Conservation (phyloP, 1,284 basidiomycete species). For the Ceratobasidium sp. region DNA sequence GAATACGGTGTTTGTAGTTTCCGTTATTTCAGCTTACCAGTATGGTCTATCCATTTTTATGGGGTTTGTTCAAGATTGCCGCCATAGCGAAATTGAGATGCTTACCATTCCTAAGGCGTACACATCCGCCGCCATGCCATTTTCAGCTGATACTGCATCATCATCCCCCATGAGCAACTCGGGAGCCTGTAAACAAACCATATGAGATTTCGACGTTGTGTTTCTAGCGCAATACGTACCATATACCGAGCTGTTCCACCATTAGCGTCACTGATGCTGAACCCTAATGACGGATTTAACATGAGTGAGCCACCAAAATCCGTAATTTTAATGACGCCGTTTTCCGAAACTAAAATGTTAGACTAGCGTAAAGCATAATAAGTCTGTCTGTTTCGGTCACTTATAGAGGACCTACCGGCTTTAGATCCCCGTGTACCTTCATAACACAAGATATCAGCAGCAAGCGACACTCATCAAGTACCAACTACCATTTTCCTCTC, state of each 20-base stretch:
- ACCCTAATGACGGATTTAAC: neutral
- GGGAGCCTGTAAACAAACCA: neutral
- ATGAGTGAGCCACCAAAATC: neutral
- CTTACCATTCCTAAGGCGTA: slow-evolving; percentile 20
- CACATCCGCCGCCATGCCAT: neutral
- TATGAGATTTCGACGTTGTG: neutral
- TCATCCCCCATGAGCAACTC: neutral
- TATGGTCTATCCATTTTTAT: neutral
- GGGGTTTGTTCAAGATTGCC: neutral
- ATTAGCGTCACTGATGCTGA: neutral
- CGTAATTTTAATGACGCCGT: neutral
- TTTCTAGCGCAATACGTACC: neutral
- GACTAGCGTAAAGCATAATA: neutral
- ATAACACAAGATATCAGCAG: neutral
- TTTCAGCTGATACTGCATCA: neutral
- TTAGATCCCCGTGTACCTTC: slow-evolving; percentile 16
- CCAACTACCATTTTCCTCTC: too few species aligned
- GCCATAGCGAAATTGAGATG: neutral
- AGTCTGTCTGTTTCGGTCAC: neutral
- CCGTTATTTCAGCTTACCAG: neutral
- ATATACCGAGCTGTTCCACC: neutral
- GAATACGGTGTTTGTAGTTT: neutral
- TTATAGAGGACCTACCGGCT: neutral
- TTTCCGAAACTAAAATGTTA: neutral
- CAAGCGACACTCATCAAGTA: too few species aligned